Base-by-base conservation (phyloP, 306 rosid genomes). In the Bauhinia variegata region DNA sequence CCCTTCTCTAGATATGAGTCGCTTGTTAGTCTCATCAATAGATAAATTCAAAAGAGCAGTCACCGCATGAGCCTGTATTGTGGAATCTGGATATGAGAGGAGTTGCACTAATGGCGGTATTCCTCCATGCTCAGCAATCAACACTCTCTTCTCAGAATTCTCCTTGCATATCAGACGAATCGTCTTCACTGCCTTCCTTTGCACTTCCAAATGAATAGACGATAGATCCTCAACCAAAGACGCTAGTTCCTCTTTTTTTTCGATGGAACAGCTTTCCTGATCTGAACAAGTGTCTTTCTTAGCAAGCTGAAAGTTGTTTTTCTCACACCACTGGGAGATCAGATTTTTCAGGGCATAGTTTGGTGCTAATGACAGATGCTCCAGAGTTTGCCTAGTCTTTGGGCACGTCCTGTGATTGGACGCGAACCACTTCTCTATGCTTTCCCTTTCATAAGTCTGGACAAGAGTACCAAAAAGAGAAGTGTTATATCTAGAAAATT, bases 371-470 rank as follows among this genome's bases (percentile, higher is more conserved):
- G 41, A 36, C 28, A 36, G 41, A 6, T 36, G 41, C 2, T 0
- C 41, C 41, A 36, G 41, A 36, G 41, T 36, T 36, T 36, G 41
- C 41, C 41, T 36, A 36, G 41, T 36, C 41, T 36, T 36, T 36
- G 41, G 41, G 41, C 41, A 36, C 2, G 28, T 76, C 17, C 70
- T 61, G 16, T 85, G 92, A 36, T 86, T 84, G 17, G 89, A 75
- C 60, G 67, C 56, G 44, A 92, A 80, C 98, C 98, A 92, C 74
- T 82, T 92, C 57, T 82, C 79, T 79, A 92, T 92, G 84, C 96
- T 89, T 64, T 82, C 91, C 75, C 92, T 81, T 63, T 92, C 98
- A 58, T 87, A 89, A 51, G 96, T 89, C 96, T 92, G 70, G 67
- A 56, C 11, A 30, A 38, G 37, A 50, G 9, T 8, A 43, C 46